phyloP scores from a whole-genome alignment of 2,329 filamentous ascomycete genomes.

The Aspergillus versicolor region DNA sequence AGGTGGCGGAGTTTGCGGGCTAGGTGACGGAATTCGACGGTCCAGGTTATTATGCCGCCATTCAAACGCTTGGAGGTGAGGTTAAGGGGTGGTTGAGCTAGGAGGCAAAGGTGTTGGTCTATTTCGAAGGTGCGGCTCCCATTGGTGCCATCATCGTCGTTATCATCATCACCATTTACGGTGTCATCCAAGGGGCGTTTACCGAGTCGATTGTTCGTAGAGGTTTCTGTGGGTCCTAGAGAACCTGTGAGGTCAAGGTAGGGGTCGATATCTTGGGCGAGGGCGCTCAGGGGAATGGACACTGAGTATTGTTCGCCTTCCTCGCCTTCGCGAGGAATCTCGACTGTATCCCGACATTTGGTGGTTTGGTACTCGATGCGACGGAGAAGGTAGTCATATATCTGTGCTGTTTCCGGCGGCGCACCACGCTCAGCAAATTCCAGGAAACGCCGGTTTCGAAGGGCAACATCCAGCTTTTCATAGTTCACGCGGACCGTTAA shows the following conservation, averaged over 20 bases:
- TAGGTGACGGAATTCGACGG: slow-evolving; percentile 75
- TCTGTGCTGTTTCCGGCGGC: slow-evolving; percentile 70
- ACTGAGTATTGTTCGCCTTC: slow-evolving; percentile 41
- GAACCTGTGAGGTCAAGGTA: slow-evolving; percentile 36
- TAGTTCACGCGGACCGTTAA: slow-evolving; percentile 78
- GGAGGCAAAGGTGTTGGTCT: slow-evolving; percentile 50
- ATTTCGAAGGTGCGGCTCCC: slow-evolving; percentile 34
- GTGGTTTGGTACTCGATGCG: slow-evolving; percentile 67
- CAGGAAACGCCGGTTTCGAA: slow-evolving; percentile 76
- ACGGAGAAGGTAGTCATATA: slow-evolving; percentile 73
- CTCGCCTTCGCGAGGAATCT: slow-evolving; percentile 42
- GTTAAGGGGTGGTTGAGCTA: slow-evolving; percentile 41
- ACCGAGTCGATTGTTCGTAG: slow-evolving; percentile 26
- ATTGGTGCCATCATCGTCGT: slow-evolving; percentile 35
- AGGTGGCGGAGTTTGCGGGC: slow-evolving; percentile 68
- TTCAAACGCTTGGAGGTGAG: slow-evolving; percentile 37
- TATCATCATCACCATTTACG: slow-evolving; percentile 48
- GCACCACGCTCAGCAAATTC: slow-evolving; percentile 69
- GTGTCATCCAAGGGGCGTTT: slow-evolving; percentile 34
- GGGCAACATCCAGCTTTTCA: slow-evolving; percentile 76
- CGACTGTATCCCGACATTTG: slow-evolving; percentile 57
- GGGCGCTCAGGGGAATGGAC: slow-evolving; percentile 34
- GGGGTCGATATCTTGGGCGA: slow-evolving; percentile 39
- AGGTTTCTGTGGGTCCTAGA: slow-evolving; percentile 33
- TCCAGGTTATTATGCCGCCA: slow-evolving; percentile 70